Evolutionary conservation across 345 rosid species (phyloP).

Genomic region (Hibiscus trionum): DNA sequence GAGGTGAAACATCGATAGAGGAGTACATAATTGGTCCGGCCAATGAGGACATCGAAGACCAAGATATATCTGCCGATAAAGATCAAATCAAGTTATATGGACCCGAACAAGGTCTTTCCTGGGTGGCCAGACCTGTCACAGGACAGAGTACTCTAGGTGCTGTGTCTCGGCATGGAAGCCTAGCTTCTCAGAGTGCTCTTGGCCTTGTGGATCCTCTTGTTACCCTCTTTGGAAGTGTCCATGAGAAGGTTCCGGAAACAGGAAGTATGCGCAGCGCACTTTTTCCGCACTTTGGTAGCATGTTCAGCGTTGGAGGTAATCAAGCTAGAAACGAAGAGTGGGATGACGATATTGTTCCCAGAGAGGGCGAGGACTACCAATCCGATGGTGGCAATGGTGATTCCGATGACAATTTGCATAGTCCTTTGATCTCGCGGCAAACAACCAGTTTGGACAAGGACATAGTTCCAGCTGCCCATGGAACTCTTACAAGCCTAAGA

Average conservation of each 20-base stretch:
- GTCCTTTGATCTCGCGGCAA: conserved; percentile 91
- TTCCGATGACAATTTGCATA: conserved; percentile 68
- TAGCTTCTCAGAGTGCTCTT: conserved; percentile 35
- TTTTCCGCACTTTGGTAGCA: conserved; percentile 91
- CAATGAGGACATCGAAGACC: conserved; percentile 45
- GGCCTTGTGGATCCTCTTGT: conserved; percentile 76
- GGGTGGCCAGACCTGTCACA: conserved; percentile 84
- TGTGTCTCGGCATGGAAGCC: conserved; percentile 64
- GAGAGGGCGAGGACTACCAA: conserved; percentile 65
- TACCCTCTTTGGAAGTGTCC: conserved; percentile 80
- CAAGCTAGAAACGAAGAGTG: conserved; percentile 63
- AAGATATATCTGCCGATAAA: conserved; percentile 53
- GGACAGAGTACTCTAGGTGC: conserved; percentile 58
- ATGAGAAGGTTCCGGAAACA: conserved; percentile 64
- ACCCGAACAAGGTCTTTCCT: conserved; percentile 66
- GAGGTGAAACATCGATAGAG: conserved; percentile 76
- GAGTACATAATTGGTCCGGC: conserved; percentile 83
- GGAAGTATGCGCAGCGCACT: conserved; percentile 90
- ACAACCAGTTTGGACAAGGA: conserved; percentile 70
- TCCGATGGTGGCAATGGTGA: conserved; percentile 58
- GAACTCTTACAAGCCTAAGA: conserved; percentile 45
- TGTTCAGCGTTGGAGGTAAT: conserved; percentile 88
- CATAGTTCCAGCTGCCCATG: conserved; percentile 38
- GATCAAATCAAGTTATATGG: conserved; percentile 82
- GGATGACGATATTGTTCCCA: conserved; percentile 69